Base-by-base conservation (phyloP, 352 stramenopile species). In the Phytophthora meadii region DNA sequence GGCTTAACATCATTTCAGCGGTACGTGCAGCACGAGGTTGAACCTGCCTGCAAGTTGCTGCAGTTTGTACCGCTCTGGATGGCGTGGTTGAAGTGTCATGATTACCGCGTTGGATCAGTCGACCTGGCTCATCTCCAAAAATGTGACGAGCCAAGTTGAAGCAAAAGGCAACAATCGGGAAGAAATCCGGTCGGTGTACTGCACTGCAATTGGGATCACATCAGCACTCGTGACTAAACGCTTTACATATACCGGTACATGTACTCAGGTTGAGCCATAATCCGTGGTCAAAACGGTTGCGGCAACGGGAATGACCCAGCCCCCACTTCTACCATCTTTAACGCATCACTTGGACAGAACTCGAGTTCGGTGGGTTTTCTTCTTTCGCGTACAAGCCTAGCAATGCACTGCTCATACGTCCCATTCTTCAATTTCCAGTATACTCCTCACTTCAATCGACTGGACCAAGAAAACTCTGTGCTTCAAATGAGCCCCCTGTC, bases 111-210 rank as follows among this genome's bases (percentile, higher is more conserved):
- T 61, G 30, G 17, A 36, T 52, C 53, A 63, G 15, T 49, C 46
- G 45, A 51, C 28, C 22, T 30, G 27, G 10, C 15, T 28, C 55
- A 17, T 42, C 37, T 42, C 22, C 24, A 15, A 58, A 65, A 65
- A 53, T 65, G 57, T 65, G 57, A 64, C 56, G 56, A 57, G 56
- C 27, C 56, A 65, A 27, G 40, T 64, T 64, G 55, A 64, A 56
- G 55, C 41, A 32, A 19, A 15, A 32, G 9, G 19, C 27, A 34
- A 19, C n/a, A 22, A n/a, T 36, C 32, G 45, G 54, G 54, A 46
- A 62, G 30, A 42, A 53, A 61, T 61, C 41, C 30, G 48, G 42
- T 50, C 12, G 41, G 4, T 3, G 8, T 10, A 36, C 8, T 10
- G 30, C 9, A 36, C 30, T 10, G 30, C 30, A 36, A 10, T 36